Conservation (phyloP, 441 rosid species). For the Macaranga tanarius region DNA sequence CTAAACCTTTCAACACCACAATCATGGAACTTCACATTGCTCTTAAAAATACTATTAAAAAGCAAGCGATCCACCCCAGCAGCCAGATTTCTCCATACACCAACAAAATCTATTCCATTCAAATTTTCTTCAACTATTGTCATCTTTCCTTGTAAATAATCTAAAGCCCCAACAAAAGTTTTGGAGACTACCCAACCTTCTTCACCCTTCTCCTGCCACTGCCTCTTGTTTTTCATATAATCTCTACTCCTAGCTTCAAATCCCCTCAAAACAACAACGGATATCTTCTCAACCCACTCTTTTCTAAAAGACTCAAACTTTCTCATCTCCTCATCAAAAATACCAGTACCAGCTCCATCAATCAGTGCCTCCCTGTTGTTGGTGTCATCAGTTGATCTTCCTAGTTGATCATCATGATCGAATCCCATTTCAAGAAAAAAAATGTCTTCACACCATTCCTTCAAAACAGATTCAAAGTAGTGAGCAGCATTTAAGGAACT, state of each 20-base stretch:
- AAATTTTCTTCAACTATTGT: conserved; percentile 51
- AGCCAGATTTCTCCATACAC: conserved; percentile 76
- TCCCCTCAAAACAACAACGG: conserved; percentile 71
- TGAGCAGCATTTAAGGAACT: conserved; percentile 65
- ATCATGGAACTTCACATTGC: conserved; percentile 55
- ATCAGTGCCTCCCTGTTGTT: conserved; percentile 16
- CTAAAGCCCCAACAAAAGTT: conserved; percentile 64
- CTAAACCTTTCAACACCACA: conserved; percentile 64
- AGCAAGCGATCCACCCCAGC: conserved; percentile 59
- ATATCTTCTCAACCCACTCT: conserved; percentile 82
- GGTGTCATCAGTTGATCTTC: conserved; percentile 25
- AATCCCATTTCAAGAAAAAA: conserved; percentile 76
- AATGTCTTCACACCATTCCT: conserved; percentile 82
- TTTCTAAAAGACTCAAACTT: conserved; percentile 58
- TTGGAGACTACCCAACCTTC: conserved; percentile 69
- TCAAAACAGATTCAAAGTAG: conserved; percentile 63
- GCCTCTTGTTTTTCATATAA: conserved; percentile 72
- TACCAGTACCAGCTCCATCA: conserved; percentile 41
- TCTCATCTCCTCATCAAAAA: conserved; percentile 56
- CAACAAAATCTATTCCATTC: conserved; percentile 60
- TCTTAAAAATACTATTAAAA: conserved; percentile 56
- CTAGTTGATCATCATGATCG: conserved; percentile 39
- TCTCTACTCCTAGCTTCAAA: conserved; percentile 76
- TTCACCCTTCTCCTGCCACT: conserved; percentile 75
- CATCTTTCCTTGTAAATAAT: conserved; percentile 72